A percentile compares a stretch with the other conserved stretches of the same genome.
Evolutionary conservation across 1,284 basidiomycete genomes (phyloP).

Genomic region (Cystobasidiaceae sp.): DNA sequence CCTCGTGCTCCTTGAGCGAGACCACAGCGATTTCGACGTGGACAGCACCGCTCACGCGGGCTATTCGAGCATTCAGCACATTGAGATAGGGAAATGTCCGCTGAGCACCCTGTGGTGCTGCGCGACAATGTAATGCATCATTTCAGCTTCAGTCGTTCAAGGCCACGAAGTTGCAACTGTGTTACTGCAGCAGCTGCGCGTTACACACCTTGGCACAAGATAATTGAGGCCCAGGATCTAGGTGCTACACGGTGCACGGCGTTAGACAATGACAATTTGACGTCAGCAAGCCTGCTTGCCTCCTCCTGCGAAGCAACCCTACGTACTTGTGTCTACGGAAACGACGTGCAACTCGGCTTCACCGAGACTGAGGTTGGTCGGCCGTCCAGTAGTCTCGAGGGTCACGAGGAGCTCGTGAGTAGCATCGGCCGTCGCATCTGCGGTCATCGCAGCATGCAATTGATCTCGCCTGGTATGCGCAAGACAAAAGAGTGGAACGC

Average conservation of each 20-base stretch:
- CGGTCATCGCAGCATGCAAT: too few species aligned
- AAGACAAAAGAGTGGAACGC: too few species aligned
- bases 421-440: not conserved
- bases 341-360: constrained; percentile 25
- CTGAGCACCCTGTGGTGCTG: constrained; percentile 22
- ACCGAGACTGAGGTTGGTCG: constrained; percentile 26
- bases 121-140: too few species aligned
- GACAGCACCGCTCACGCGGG: not conserved
- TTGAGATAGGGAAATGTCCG: constrained; percentile 23
- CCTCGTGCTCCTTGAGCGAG: constrained; percentile 9
- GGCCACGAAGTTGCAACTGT: not conserved
- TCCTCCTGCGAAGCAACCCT: too few species aligned
- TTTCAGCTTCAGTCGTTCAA: not conserved
- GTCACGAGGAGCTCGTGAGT: constrained; percentile 26
- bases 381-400: constrained; percentile 15
- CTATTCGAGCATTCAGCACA: constrained; percentile 4
- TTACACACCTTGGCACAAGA: constrained; percentile 27
- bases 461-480: too few species aligned
- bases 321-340: constrained; percentile 26
- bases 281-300: not conserved
- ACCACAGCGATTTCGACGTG: constrained; percentile 19
- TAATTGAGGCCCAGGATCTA: constrained; percentile 11
- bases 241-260: too few species aligned
- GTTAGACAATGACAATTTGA: not conserved
- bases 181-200: not conserved